Conservation (phyloP, 495 filamentous ascomycete genomes). For the Aspergillus panamensis region DNA sequence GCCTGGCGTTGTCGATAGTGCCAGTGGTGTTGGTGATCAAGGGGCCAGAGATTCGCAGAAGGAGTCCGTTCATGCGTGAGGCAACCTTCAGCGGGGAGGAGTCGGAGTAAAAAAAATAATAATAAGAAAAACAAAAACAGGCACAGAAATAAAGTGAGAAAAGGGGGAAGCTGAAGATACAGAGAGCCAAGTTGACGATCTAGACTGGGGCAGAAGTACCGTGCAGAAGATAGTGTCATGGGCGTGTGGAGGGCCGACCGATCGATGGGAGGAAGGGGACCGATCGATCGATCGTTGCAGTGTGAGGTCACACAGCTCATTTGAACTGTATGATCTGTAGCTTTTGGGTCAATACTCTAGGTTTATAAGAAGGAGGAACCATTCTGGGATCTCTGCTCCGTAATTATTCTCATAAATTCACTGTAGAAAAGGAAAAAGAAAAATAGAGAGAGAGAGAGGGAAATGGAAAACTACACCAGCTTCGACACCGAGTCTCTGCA, state of each 20-base stretch:
- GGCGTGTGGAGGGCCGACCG: neutral
- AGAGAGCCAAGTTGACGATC: neutral
- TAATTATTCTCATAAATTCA: too few relatives aligned
- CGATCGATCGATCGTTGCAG: constrained; percentile 1
- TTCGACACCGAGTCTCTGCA: constrained; percentile 7
- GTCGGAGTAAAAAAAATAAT: neutral
- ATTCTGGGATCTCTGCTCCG: neutral
- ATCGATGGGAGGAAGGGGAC: neutral
- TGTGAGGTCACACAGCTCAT: constrained; percentile 2
- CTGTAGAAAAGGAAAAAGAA: too few relatives aligned
- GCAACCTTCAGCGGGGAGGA: neutral
- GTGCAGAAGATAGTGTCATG: neutral
- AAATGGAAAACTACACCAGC: constrained; percentile 7
- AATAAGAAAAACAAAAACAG: neutral
- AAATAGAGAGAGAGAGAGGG: too few relatives aligned
- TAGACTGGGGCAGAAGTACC: constrained; percentile 1
- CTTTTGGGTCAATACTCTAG: neutral
- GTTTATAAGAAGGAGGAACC: neutral
- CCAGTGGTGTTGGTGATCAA: constrained; percentile 37
- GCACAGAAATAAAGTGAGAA: neutral
- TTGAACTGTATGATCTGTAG: constrained; percentile 3
- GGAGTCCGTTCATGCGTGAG: constrained; percentile 41
- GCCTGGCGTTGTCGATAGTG: constrained; percentile 33
- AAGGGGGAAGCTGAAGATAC: neutral
- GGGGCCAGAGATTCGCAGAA: constrained; percentile 32